Percentiles rank a stretch among this genome's conserved stretches.
Conservation (phyloP, 2,329 filamentous ascomycete species). For the Clarireedia monteithiana region DNA sequence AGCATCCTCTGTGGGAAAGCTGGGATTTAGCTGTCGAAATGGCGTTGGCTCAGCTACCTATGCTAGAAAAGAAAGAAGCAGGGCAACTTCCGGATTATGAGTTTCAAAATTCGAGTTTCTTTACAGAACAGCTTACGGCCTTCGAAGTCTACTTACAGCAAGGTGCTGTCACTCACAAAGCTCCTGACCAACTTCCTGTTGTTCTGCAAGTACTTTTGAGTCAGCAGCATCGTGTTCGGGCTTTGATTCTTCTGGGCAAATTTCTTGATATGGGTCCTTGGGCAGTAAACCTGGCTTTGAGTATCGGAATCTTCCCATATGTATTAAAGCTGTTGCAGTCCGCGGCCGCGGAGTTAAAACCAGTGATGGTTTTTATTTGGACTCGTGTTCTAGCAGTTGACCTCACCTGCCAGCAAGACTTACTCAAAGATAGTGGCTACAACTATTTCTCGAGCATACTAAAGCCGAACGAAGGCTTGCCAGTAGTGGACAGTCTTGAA, state of each 20-base stretch:
- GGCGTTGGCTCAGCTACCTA: constrained; percentile 81
- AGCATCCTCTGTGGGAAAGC: constrained; percentile 92
- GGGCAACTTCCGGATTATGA: constrained; percentile 63
- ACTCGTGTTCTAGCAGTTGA: constrained; percentile 92
- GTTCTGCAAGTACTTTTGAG: constrained; percentile 93
- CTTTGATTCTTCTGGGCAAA: constrained; percentile 82
- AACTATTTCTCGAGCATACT: constrained; percentile 94
- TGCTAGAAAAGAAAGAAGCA: constrained; percentile 70
- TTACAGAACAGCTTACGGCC: constrained; percentile 91
- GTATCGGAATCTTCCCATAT: constrained; percentile 97
- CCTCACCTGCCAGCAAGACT: constrained; percentile 82
- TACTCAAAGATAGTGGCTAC: constrained; percentile 95
- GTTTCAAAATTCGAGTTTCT: constrained; percentile 92
- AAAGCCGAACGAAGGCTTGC: constrained; percentile 74
- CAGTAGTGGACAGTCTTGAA: constrained; percentile 81
- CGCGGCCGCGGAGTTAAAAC: constrained; percentile 87
- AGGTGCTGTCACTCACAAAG: constrained; percentile 74
- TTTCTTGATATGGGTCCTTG: constrained; percentile 94
- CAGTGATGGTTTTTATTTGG: constrained; percentile 99
- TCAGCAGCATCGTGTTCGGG: constrained; percentile 86
- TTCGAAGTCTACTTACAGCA: constrained; percentile 92
- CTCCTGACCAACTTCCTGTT: constrained; percentile 91
- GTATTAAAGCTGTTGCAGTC: constrained; percentile 96
- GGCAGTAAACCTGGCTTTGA: constrained; percentile 96
- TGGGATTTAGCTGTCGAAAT: constrained; percentile 98